Conservation (phyloP, 2,329 filamentous ascomycete genomes). For the Aureobasidium sp. region DNA sequence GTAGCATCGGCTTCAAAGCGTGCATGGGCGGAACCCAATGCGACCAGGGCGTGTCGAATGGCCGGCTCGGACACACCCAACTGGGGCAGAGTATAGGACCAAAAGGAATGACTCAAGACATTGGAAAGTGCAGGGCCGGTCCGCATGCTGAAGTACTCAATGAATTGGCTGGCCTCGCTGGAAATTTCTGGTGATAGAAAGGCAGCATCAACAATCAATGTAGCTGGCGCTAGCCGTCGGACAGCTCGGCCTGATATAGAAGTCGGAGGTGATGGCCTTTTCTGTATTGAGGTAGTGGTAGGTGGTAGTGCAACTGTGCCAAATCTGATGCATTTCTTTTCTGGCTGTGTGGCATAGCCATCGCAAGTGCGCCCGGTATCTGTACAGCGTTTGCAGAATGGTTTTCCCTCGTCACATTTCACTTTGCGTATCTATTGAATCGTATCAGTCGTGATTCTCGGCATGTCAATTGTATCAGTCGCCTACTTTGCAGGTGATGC, state of each 20-base stretch:
- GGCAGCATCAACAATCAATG: neutral
- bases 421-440: constrained; percentile 43
- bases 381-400: constrained; percentile 45
- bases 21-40: constrained; percentile 25
- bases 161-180: constrained; percentile 2
- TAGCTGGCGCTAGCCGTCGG: neutral
- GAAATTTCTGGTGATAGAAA: neutral
- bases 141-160: constrained; percentile 22
- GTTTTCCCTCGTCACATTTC: constrained; percentile 50
- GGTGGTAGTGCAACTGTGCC: neutral
- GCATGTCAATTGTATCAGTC: neutral
- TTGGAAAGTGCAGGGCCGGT: constrained; percentile 19
- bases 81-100: constrained; percentile 26
- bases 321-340: neutral
- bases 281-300: neutral
- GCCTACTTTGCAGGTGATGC: constrained; percentile 48
- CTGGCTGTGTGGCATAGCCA: constrained; percentile 35
- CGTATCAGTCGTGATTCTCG: neutral
- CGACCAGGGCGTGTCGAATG: constrained; percentile 26
- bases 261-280: neutral
- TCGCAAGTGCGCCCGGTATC: constrained; percentile 51
- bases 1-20: constrained; percentile 13
- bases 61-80: constrained; percentile 25
- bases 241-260: neutral
- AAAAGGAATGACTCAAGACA: constrained; percentile 23